Conservation (phyloP, 148 eudicot genomes). For the Amaranthus cruentus region DNA sequence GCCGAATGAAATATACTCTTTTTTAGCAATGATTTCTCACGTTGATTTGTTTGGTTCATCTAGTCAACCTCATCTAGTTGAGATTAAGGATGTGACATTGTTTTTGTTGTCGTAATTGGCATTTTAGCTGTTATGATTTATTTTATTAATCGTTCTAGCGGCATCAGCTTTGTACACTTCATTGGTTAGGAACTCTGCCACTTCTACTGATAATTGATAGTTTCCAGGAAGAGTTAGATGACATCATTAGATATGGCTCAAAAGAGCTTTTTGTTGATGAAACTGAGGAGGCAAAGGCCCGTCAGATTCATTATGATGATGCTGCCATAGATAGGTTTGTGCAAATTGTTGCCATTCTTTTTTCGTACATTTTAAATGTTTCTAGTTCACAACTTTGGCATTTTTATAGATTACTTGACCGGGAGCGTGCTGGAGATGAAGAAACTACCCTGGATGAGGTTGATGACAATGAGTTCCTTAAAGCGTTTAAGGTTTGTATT, state of each 20-base stretch:
- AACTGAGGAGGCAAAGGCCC: constrained; percentile 88
- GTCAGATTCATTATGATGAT: constrained; percentile 97
- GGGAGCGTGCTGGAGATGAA: constrained; percentile 77
- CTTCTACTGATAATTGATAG: constrained; percentile 12
- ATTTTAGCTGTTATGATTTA: not conserved
- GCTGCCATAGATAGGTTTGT: constrained; percentile 80
- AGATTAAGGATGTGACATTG: too few species aligned
- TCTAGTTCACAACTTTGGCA: constrained; percentile 1
- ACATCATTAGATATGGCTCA: constrained; percentile 94
- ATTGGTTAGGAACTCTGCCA: not conserved
- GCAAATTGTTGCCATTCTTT: constrained; percentile 5
- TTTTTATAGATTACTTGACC: constrained; percentile 62
- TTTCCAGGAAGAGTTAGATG: constrained; percentile 90
- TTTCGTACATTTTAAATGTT: not conserved
- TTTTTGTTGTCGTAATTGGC: too few species aligned
- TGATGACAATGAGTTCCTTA: constrained; percentile 72
- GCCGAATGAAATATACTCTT: too few species aligned
- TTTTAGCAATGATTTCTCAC: too few species aligned
- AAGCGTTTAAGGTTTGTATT: constrained; percentile 76
- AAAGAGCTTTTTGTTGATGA: constrained; percentile 92
- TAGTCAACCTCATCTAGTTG: too few species aligned
- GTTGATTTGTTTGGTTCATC: too few species aligned
- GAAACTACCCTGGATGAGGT: constrained; percentile 70
- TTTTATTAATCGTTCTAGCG: not conserved
- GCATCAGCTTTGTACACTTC: not conserved